Evolutionary conservation across 2,329 filamentous ascomycete species (phyloP).

Genomic region (Pseudogymnoascus sp.): DNA sequence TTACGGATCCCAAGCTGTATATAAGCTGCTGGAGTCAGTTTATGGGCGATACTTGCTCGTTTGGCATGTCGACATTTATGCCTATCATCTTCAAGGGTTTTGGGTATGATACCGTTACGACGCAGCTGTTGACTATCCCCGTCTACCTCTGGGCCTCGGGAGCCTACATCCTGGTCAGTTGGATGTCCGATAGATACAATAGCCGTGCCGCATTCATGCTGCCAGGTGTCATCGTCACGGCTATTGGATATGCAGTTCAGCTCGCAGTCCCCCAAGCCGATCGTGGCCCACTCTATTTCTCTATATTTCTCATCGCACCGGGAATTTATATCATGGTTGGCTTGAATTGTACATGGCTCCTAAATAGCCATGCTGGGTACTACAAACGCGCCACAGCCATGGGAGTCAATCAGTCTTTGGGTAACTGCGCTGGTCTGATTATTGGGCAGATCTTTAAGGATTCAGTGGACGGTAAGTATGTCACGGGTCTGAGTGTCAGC

Average conservation of each 20-base stretch:
- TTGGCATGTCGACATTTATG: slow-evolving; percentile 50
- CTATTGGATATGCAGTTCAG: slow-evolving; percentile 13
- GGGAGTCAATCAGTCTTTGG: slow-evolving; percentile 37
- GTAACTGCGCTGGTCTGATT: slow-evolving; percentile 34
- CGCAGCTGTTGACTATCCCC: slow-evolving; percentile 47
- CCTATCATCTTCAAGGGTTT: slow-evolving; percentile 46
- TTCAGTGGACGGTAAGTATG: slow-evolving; percentile 18
- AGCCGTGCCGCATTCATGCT: slow-evolving; percentile 8
- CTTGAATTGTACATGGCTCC: slow-evolving; percentile 37
- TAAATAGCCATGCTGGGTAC: slow-evolving; percentile 37
- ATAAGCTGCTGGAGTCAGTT: slow-evolving; percentile 30
- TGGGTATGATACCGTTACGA: slow-evolving; percentile 41
- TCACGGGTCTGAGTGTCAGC: slow-evolving; percentile 19
- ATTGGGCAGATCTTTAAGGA: slow-evolving; percentile 13
- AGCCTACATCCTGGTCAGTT: slow-evolving; percentile 37
- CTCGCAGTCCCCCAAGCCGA: slow-evolving; percentile 6
- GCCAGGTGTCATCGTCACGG: slow-evolving; percentile 6
- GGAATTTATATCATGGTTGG: slow-evolving; percentile 41
- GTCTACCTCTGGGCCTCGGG: slow-evolving; percentile 44
- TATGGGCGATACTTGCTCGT: slow-evolving; percentile 23
- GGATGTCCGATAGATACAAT: slow-evolving; percentile 35
- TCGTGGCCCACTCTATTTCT: neutral
- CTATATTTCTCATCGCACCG: slow-evolving; percentile 25
- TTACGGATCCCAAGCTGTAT: slow-evolving; percentile 43
- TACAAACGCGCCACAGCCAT: slow-evolving; percentile 39